These are phyloP conservation scores for Aeschynomene evenia DNA, from an alignment of 306 rosid genomes.

Conservation along the genomic window DNA sequence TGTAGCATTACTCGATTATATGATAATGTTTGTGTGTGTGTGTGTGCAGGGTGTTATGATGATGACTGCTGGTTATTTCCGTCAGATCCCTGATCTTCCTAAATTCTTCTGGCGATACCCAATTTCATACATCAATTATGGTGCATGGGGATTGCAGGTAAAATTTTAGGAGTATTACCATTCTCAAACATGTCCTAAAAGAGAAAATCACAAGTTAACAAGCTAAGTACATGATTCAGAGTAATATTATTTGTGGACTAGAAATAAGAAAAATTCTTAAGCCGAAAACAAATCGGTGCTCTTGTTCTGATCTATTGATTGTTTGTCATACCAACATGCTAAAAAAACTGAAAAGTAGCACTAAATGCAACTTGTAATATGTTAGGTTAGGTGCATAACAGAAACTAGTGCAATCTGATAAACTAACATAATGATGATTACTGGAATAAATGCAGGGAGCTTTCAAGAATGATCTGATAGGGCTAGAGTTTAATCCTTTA, in stretches of 20 bases:
- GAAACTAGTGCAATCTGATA: neutral
- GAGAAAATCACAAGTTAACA: neutral
- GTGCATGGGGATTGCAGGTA: slow-evolving; percentile 89
- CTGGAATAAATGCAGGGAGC: slow-evolving; percentile 70
- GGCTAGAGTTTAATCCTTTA: slow-evolving; percentile 63
- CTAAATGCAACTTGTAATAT: neutral
- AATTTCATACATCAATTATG: slow-evolving; percentile 77
- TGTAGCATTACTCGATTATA: no score
- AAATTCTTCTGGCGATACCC: slow-evolving; percentile 85
- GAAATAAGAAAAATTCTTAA: no score
- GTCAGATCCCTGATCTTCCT: slow-evolving; percentile 67
- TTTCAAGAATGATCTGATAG: slow-evolving; percentile 80
- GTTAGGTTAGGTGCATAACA: neutral
- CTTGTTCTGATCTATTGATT: no score
- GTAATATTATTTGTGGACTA: no score
- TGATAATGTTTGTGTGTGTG: no score
- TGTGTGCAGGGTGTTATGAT: slow-evolving; percentile 75
- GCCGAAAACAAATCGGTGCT: no score
- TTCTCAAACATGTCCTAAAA: neutral
- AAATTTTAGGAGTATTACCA: neutral
- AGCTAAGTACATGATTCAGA: neutral
- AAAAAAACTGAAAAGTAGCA: neutral
- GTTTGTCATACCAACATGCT: no score
- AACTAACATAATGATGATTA: neutral
- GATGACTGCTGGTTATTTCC: slow-evolving; percentile 89